Evolutionary conservation across 176 grass and related monocot species (phyloP).

Genomic region (Carex littledalei): DNA sequence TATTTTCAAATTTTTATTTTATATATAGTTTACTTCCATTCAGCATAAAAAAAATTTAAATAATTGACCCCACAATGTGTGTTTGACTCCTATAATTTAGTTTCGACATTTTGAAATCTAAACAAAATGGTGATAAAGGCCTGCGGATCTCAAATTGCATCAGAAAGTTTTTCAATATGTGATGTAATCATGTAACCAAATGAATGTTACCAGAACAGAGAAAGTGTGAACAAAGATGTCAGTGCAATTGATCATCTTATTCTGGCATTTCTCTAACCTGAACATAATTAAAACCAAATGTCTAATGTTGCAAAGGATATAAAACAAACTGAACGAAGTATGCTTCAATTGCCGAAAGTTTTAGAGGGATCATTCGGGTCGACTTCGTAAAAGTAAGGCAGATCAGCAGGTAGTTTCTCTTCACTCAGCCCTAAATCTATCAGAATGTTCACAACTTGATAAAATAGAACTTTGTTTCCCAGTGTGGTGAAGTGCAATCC

Average conservation of each 20-base stretch:
- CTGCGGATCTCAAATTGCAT: neutral
- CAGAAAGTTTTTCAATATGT: neutral
- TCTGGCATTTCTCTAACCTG: neutral
- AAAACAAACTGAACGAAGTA: neutral
- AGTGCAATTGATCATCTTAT: neutral
- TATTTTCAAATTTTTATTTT: too few species aligned
- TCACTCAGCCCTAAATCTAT: constrained; percentile 38
- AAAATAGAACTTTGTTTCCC: constrained; percentile 67
- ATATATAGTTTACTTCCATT: too few species aligned
- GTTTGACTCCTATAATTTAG: too few species aligned
- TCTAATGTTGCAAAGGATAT: neutral
- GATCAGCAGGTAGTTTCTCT: constrained; percentile 36
- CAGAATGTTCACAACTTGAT: constrained; percentile 50
- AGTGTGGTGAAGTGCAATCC: constrained; percentile 63
- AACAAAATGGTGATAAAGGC: neutral
- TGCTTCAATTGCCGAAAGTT: constrained; percentile 39
- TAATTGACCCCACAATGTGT: too few species aligned
- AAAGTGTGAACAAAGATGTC: neutral
- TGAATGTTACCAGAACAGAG: neutral
- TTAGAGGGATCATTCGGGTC: constrained; percentile 56
- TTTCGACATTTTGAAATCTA: neutral
- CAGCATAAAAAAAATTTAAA: too few species aligned
- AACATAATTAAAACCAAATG: neutral
- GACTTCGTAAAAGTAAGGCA: constrained; percentile 48
- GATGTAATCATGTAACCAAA: neutral